phyloP scores from a whole-genome alignment of 495 filamentous ascomycete species.

The Xylaria bambusicola region DNA sequence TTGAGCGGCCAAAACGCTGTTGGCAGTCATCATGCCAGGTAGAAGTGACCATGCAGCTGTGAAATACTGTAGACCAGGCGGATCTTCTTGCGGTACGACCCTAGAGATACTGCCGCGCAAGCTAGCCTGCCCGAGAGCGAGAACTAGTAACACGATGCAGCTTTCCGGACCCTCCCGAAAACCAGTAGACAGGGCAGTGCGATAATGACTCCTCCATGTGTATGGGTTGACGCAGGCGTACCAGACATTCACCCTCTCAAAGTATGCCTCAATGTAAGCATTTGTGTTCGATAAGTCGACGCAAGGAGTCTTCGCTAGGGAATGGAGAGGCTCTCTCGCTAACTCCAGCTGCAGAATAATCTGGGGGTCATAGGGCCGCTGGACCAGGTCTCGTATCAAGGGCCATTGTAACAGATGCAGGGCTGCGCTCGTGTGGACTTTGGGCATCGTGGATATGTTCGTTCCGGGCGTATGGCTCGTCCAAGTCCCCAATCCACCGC shows the following conservation, averaged over 20 bases:
- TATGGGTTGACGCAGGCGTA: conserved; percentile 84
- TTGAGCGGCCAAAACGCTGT: conserved; percentile 72
- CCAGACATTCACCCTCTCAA: conserved; percentile 79
- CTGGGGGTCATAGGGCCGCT: conserved; percentile 73
- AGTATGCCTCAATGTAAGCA: conserved; percentile 74
- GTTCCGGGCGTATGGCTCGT: conserved; percentile 55
- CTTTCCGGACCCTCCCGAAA: conserved; percentile 79
- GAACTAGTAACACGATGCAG: conserved; percentile 77
- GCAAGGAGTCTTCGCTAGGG: conserved; percentile 59
- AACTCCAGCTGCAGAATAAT: conserved; percentile 81
- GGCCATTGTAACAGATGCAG: conserved; percentile 80
- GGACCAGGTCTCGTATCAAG: conserved; percentile 73
- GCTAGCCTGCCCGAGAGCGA: conserved; percentile 74
- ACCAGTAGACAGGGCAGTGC: conserved; percentile 66
- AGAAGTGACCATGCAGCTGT: conserved; percentile 76
- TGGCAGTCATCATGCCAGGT: conserved; percentile 75
- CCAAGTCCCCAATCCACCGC: conserved; percentile 73
- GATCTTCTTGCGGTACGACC: conserved; percentile 67
- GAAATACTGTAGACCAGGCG: conserved; percentile 78
- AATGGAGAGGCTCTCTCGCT: conserved; percentile 70
- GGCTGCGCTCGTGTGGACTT: conserved; percentile 76
- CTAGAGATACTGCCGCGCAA: conserved; percentile 71
- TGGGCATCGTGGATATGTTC: conserved; percentile 84
- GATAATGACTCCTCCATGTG: conserved; percentile 76
- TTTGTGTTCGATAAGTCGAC: conserved; percentile 75